Evolutionary conservation across 345 rosid genomes (phyloP).

Genomic region (Cardiospermum halicacabum): DNA sequence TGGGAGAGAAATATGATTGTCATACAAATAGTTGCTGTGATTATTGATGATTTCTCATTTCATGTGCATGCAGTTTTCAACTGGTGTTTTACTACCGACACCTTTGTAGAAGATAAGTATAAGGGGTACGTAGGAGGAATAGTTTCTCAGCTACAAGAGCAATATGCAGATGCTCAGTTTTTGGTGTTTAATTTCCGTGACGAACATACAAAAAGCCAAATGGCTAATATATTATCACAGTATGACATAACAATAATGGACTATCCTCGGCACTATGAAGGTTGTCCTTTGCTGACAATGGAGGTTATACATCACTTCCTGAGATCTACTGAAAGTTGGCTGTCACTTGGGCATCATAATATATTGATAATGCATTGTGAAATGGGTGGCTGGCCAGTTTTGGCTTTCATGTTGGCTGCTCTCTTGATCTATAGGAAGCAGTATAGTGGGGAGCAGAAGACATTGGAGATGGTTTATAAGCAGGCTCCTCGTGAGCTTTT

Average conservation of each 20-base stretch:
- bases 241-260: slow-evolving; percentile 89
- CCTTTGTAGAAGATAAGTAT: slow-evolving; percentile 60
- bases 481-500: slow-evolving; percentile 91
- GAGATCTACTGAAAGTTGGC: slow-evolving; percentile 95
- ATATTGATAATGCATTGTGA: slow-evolving; percentile 87
- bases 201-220: slow-evolving; percentile 48
- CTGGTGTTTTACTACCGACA: slow-evolving; percentile 75
- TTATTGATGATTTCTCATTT: slow-evolving; percentile 15
- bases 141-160: slow-evolving; percentile 63
- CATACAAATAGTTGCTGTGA: neutral
- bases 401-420: slow-evolving; percentile 83
- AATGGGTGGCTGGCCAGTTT: slow-evolving; percentile 79
- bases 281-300: slow-evolving; percentile 76
- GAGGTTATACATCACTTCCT: slow-evolving; percentile 90
- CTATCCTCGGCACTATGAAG: slow-evolving; percentile 91
- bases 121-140: slow-evolving; percentile 58
- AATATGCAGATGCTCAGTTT: slow-evolving; percentile 70
- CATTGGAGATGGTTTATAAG: slow-evolving; percentile 86
- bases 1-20: neutral
- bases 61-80: slow-evolving; percentile 59
- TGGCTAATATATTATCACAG: slow-evolving; percentile 57
- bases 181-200: slow-evolving; percentile 92
- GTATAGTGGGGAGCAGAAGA: slow-evolving; percentile 77
- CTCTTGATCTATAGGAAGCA: slow-evolving; percentile 80
- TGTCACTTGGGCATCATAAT: slow-evolving; percentile 73